phyloP scores from a whole-genome alignment of 768 basidiomycete genomes.

The Trametes sanguinea region DNA sequence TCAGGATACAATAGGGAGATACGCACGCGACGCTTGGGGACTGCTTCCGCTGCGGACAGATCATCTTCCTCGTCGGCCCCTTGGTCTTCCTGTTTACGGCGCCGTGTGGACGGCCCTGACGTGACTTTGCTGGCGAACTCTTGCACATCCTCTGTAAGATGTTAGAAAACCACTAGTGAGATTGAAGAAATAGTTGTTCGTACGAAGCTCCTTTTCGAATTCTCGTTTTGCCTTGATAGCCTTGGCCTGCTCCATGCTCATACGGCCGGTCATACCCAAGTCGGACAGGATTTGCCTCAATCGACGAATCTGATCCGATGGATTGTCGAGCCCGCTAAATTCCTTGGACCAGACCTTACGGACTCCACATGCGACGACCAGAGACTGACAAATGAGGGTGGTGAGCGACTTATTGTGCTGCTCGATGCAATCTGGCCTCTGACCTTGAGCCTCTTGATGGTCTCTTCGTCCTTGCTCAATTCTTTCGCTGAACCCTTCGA shows the following conservation, averaged over 20 bases:
- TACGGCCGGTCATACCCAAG: conserved; percentile 78
- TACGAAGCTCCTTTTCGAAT: conserved; percentile 76
- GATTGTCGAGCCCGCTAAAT: conserved; percentile 57
- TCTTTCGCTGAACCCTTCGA: conserved; percentile 32
- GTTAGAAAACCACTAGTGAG: not conserved
- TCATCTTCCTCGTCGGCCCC: conserved; percentile 36
- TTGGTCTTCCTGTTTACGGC: conserved; percentile 13
- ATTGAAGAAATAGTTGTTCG: conserved; percentile 25
- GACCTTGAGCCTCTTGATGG: conserved; percentile 75
- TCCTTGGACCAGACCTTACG: conserved; percentile 78
- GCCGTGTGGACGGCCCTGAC: conserved; percentile 35
- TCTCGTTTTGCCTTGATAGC: conserved; percentile 73
- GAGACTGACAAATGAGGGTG: conserved; percentile 43
- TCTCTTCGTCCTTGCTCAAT: conserved; percentile 66
- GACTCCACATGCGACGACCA: conserved; percentile 74
- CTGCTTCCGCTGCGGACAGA: conserved; percentile 18
- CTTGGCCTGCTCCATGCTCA: conserved; percentile 81
- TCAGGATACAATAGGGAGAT: not conserved
- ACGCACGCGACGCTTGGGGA: conserved; percentile 36
- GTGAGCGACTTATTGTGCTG: not conserved
- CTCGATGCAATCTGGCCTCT: not conserved
- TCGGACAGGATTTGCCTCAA: conserved; percentile 66
- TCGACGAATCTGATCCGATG: conserved; percentile 63
- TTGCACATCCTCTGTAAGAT: conserved; percentile 66
- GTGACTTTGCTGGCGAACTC: conserved; percentile 60